Conservation (phyloP, 805 yeast species). For the Cyberlindnera maclurae region DNA sequence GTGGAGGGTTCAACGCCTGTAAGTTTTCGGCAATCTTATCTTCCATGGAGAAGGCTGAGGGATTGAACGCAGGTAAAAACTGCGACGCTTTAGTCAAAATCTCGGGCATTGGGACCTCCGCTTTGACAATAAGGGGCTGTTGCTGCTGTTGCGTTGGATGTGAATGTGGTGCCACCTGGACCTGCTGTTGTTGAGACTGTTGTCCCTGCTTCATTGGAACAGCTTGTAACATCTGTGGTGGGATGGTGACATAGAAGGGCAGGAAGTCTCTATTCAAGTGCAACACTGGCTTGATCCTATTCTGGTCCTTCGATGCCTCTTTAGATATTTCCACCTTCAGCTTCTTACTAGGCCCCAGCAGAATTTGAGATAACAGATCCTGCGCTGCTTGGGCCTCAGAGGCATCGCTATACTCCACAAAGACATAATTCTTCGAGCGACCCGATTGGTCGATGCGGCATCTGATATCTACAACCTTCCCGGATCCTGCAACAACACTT, state of each 20-base stretch:
- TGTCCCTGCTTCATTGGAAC: slow-evolving; percentile 2
- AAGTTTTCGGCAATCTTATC: slow-evolving; percentile 58
- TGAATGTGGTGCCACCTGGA: slow-evolving; percentile 4
- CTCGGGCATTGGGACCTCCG: slow-evolving; percentile 34
- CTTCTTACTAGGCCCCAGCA: slow-evolving; percentile 36
- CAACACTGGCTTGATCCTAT: slow-evolving; percentile 35
- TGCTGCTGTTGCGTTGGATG: background rate
- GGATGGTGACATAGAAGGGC: slow-evolving; percentile 53
- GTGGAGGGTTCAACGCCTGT: slow-evolving; percentile 62
- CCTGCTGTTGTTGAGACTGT: slow-evolving; percentile 4
- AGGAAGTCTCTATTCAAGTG: slow-evolving; percentile 37
- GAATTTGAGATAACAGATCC: slow-evolving; percentile 35
- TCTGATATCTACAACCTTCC: slow-evolving; percentile 61
- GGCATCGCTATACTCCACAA: slow-evolving; percentile 49
- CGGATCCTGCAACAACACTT: slow-evolving; percentile 65
- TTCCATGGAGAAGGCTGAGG: slow-evolving; percentile 39
- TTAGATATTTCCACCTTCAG: slow-evolving; percentile 54
- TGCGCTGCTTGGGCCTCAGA: slow-evolving; percentile 47
- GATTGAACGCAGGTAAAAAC: slow-evolving; percentile 42
- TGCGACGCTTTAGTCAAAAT: slow-evolving; percentile 47
- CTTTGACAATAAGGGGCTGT: slow-evolving; percentile 6
- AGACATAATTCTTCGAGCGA: slow-evolving; percentile 60
- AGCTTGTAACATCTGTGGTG: slow-evolving; percentile 24
- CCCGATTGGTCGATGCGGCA: slow-evolving; percentile 31
- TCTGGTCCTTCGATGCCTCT: slow-evolving; percentile 41